Conservation (phyloP, 345 rosid genomes). For the Salix caprea region DNA sequence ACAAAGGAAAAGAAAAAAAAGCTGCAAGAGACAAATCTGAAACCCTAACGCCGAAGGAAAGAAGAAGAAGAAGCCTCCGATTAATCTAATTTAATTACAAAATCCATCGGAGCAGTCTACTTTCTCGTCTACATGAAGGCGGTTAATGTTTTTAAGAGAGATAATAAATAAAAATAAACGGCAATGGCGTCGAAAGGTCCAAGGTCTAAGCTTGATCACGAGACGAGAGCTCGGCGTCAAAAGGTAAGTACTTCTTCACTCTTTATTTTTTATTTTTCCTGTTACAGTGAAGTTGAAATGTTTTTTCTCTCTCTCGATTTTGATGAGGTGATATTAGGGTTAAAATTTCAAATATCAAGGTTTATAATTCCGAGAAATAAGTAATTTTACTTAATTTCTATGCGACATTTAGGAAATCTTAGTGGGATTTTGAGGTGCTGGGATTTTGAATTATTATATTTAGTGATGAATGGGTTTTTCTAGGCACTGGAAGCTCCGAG, state of each 20-base stretch:
- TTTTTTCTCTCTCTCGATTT: neutral
- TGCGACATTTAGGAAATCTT: neutral
- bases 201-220: constrained; percentile 69
- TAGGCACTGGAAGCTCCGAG: constrained; percentile 93
- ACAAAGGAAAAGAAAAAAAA: neutral
- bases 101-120: neutral
- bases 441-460: neutral
- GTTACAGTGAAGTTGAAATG: neutral
- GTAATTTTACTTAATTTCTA: neutral
- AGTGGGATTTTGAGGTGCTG: neutral
- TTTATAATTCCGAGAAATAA: neutral
- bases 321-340: neutral
- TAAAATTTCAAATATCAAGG: neutral
- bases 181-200: constrained; percentile 65
- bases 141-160: neutral
- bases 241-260: constrained; percentile 40
- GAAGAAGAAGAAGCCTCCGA: neutral
- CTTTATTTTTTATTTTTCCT: neutral
- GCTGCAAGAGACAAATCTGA: neutral
- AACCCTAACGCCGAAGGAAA: neutral
- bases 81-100: neutral
- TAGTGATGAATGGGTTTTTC: constrained; percentile 7
- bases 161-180: neutral
- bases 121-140: neutral
- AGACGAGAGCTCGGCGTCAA: constrained; percentile 80